phyloP scores from a whole-genome alignment of 495 filamentous ascomycete species.

The Aspergillus cavernicola region DNA sequence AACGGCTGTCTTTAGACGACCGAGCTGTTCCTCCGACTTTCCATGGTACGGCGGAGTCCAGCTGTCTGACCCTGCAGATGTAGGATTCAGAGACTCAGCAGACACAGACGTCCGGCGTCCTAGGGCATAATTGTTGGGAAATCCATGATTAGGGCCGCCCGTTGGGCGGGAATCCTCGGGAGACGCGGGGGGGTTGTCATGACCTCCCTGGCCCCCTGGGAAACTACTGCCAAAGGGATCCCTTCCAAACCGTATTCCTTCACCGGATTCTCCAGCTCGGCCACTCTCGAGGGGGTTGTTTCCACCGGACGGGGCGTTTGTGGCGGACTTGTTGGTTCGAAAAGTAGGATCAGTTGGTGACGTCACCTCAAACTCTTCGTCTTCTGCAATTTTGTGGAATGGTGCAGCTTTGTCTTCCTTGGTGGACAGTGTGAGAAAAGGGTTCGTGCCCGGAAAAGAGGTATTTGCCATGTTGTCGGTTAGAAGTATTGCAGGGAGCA shows the following conservation, averaged over 20 bases:
- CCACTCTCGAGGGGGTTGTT: conserved; percentile 29
- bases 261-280: conserved; percentile 24
- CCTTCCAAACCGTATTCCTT: conserved; percentile 29
- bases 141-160: conserved; percentile 53
- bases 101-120: conserved; percentile 93
- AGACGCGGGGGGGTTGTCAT: conserved; percentile 24
- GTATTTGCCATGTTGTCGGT: conserved; percentile 46
- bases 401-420: conserved; percentile 29
- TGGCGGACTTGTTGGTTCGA: conserved; percentile 33
- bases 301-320: conserved; percentile 20
- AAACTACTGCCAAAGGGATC: conserved; percentile 35
- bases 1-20: conserved; percentile 76
- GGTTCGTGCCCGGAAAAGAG: conserved; percentile 56
- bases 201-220: conserved; percentile 22
- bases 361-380: conserved; percentile 62
- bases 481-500: conserved; percentile 27
- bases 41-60: conserved; percentile 84
- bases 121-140: conserved; percentile 92
- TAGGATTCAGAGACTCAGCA: conserved; percentile 90
- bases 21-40: conserved; percentile 77
- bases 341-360: conserved; percentile 59
- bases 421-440: conserved; percentile 44
- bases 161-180: conserved; percentile 33
- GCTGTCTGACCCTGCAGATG: conserved; percentile 74
- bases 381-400: conserved; percentile 52